Evolutionary conservation across 2,329 filamentous ascomycete genomes (phyloP), one percentile per base, ranked within the genome.

Genomic region (Aspergillus luchuensis): DNA sequence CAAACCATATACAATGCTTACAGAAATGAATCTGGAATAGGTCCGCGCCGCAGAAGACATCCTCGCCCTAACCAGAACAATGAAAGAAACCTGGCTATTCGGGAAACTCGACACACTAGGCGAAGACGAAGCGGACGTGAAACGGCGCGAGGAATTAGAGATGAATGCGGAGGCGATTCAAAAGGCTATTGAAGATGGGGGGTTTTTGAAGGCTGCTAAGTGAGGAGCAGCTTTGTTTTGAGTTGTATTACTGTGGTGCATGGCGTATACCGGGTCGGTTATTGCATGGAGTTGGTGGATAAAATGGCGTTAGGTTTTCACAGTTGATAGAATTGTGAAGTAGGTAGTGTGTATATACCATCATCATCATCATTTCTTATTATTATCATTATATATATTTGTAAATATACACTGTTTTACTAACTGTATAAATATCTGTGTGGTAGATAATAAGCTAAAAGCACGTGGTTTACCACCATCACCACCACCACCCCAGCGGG

Each of bases 11-110:
- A 3, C 45, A 21, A 21, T 39, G n/a, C 57, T 53, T 49, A 36
- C 23, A 5, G 17, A 33, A n/a, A 17, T 2, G 3, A 13, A 38
- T 4, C 5, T 33, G 6, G 33, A 11, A 51, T 33, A 85, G 85
- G 82, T 88, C 63, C 83, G 84, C 59, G 82, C 85, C 1, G 83
- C 84, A 13, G 87, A 90, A 75, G 86, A 89, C 57, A 78, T 88
- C 10, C 80, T 87, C 60, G 81, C 82, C 11, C 72, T 89, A 13
- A 87, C 85, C 25, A 82, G 87, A 21, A 81, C 83, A 25, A 78
- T 90, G 75, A 88, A 89, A 70, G 87, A 89, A 69, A 79, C 86
- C 21, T 89, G 87, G 87, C 77, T 89, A 5, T 89, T 88, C 67
- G 87, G 87, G 3, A 84, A 85, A 59, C 78, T 89, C 47, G 81